A percentile compares a stretch with the other conserved stretches of the same genome.
Conservation (phyloP, 495 filamentous ascomycete species). For the Tricharina praecox region DNA sequence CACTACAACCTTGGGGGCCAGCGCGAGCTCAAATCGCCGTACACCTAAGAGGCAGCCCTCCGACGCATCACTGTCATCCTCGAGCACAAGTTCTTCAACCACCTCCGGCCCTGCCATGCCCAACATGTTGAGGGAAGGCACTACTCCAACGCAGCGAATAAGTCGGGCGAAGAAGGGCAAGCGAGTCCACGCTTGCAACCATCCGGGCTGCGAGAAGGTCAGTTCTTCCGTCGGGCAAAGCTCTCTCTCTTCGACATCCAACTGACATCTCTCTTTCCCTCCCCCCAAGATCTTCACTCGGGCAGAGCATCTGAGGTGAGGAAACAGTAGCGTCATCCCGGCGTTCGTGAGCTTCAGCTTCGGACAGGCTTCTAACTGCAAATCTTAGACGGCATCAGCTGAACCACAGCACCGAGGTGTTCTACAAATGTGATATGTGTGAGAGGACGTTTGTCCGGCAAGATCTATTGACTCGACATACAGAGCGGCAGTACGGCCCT, state of each 20-base stretch:
- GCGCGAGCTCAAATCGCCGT: not conserved
- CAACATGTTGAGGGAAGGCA: slow-evolving; percentile 22
- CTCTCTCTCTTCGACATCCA: no score
- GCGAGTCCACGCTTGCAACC: slow-evolving; percentile 26
- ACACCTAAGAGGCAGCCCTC: slow-evolving; percentile 3
- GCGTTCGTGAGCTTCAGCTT: not conserved
- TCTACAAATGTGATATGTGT: slow-evolving; percentile 28
- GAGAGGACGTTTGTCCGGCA: slow-evolving; percentile 27
- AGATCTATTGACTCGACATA: slow-evolving; percentile 26
- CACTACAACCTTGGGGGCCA: slow-evolving; percentile 6
- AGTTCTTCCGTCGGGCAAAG: no score
- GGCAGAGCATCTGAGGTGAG: slow-evolving; percentile 26
- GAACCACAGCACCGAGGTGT: slow-evolving; percentile 26
- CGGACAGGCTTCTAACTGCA: not conserved
- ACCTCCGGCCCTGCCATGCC: slow-evolving; percentile 9
- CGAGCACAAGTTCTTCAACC: not conserved
- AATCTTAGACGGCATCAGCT: slow-evolving; percentile 25
- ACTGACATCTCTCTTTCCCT: not conserved
- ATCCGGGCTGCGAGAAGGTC: slow-evolving; percentile 26
- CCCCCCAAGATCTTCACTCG: slow-evolving; percentile 24
- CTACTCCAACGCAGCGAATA: slow-evolving; percentile 24
- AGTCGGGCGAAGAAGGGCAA: slow-evolving; percentile 28
- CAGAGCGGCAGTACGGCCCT: slow-evolving; percentile 25
- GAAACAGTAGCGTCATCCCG: no score
- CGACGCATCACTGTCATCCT: slow-evolving; percentile 2